Evolutionary conservation across 2,329 filamentous ascomycete genomes (phyloP), one percentile per base, ranked within the genome.

Genomic region (Alternaria rosae): DNA sequence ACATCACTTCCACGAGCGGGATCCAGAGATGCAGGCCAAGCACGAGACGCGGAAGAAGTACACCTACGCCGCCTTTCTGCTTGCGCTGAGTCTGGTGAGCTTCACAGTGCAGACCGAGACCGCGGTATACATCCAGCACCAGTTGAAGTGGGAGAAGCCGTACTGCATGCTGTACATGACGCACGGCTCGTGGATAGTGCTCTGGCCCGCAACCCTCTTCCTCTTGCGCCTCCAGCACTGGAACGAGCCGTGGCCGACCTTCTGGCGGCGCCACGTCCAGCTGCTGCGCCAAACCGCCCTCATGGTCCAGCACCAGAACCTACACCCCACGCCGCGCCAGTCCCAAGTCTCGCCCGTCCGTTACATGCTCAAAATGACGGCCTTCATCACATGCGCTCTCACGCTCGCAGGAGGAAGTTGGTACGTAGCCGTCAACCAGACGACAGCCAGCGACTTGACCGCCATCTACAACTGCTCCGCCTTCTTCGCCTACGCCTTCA

Each of bases 141-240:
- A 95, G 62, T 82, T 97, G 66, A 89, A 91, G 66, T 99, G 95
- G 95, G 88, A 96, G 82, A 99, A 99, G 83, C 92, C 95, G n/a
- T 99, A 97, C 83, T 97, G 93, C 84, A 99, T 99, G 95, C 88
- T 99, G 85, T 97, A 97, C 81, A 85, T 99, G 68, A 99, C 95
- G 11, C 95, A 99, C 82, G 92, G 94, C 57, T 97, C 93, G 2
- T 99, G 95, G 95, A 80, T 90, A 10, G 81, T 98, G 51, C 85
- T 99, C 23, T 99, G 93, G 92, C 94, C 94, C 0, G 82, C 87
- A 11, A 93, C 97, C 80, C 87, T 99, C 35, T 79, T 92, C 23
- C 86, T 97, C 53, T 84, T 98, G 64, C 90, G 94, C 58, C 66
- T 95, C 13, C 91, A 93, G 77, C 92, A 93, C 79, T 89, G 89